Evolutionary conservation across 1,139 yeast species (phyloP).

Genomic region (Kurtzmaniella quercitrusa): DNA sequence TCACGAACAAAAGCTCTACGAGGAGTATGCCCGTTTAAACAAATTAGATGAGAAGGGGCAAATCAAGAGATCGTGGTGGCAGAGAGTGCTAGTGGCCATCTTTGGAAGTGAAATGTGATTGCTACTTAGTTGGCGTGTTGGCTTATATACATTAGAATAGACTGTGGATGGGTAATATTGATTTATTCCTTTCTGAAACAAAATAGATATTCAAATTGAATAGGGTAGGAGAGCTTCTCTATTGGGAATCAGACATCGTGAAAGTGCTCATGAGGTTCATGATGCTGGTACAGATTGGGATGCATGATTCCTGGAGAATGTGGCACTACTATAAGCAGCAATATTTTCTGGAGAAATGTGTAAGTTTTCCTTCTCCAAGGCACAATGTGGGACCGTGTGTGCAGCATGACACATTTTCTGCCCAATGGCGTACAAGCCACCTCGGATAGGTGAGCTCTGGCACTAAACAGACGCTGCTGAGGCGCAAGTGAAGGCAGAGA

Average conservation of each 20-base stretch:
- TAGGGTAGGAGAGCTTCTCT: no score
- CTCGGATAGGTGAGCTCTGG: no score
- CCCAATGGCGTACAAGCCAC: not conserved
- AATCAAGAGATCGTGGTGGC: constrained; percentile 10
- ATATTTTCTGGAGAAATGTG: not conserved
- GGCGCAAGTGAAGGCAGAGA: not conserved
- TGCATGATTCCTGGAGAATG: no score
- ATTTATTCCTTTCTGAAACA: no score
- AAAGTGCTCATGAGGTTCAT: not conserved
- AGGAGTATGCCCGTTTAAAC: constrained; percentile 12
- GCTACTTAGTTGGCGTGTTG: not conserved
- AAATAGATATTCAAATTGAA: not conserved
- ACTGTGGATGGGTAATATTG: no score
- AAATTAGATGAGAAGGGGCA: constrained; percentile 14
- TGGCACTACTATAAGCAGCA: no score
- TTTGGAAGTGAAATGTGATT: constrained; percentile 21
- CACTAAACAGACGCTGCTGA: no score
- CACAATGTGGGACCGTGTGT: not conserved
- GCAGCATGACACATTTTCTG: not conserved
- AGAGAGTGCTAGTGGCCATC: constrained; percentile 13
- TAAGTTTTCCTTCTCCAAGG: not conserved
- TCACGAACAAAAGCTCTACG: constrained; percentile 39
- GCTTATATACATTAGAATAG: not conserved
- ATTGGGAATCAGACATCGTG: no score
- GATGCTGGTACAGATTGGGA: no score